phyloP scores from a whole-genome alignment of 176 grass and related monocot genomes.

The Eleusine indica region DNA sequence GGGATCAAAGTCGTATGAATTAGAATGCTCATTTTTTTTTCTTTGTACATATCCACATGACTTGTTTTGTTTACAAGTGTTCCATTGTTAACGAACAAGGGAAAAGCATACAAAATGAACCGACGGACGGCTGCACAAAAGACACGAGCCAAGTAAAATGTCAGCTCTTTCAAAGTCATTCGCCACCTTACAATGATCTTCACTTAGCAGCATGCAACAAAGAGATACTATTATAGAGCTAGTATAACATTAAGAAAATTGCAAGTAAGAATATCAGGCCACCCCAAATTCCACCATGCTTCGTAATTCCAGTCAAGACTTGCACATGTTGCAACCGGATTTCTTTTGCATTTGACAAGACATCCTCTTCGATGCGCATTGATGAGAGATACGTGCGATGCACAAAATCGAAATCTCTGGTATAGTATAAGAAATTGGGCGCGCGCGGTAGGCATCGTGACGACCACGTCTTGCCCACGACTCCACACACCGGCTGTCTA shows the following conservation, averaged over 20 bases:
- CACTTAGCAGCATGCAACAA: neutral
- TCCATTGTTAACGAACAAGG: neutral
- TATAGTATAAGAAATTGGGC: neutral
- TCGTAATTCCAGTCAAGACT: neutral
- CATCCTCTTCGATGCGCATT: slow-evolving; percentile 36
- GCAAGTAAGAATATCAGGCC: neutral
- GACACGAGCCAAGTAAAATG: neutral
- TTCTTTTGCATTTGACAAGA: neutral
- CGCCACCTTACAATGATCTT: neutral
- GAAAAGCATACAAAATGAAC: neutral
- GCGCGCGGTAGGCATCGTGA: slow-evolving; percentile 46
- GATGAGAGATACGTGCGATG: slow-evolving; percentile 48
- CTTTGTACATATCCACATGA: neutral
- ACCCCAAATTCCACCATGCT: neutral
- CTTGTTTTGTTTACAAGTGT: neutral
- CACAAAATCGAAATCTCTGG: slow-evolving; percentile 12
- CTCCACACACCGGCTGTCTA: neutral
- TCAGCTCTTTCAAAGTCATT: slow-evolving; percentile 16
- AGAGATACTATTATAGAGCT: neutral
- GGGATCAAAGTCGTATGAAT: neutral
- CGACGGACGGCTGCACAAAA: neutral
- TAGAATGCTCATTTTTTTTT: neutral
- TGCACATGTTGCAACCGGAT: neutral
- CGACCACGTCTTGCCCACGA: slow-evolving; percentile 46
- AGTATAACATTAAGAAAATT: neutral